Percentiles rank a stretch among this genome's conserved stretches.
Evolutionary conservation across 2,329 filamentous ascomycete genomes (phyloP).

Genomic region (Trichothecium sympodiale): DNA sequence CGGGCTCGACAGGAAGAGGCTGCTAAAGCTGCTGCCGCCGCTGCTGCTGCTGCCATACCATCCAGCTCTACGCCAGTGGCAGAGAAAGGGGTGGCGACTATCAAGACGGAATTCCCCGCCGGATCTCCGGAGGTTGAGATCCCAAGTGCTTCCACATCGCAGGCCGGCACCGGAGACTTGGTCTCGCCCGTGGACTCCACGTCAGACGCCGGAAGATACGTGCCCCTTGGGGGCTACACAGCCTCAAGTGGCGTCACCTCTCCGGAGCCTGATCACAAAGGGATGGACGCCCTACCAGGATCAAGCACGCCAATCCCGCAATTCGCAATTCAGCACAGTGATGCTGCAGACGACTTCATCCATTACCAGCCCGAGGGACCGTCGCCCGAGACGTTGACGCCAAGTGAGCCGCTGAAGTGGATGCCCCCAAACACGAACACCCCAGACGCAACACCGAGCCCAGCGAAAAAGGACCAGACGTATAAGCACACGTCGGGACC

Average conservation of each 20-base stretch:
- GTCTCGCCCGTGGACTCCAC: not conserved
- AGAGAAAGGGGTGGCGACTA: too few species aligned
- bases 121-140: not conserved
- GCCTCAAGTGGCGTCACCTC: not conserved
- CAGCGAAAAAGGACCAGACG: conserved; percentile 22
- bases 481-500: conserved; percentile 31
- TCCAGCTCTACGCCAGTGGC: not conserved
- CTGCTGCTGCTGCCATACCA: not conserved
- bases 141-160: too few species aligned
- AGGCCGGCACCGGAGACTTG: too few species aligned
- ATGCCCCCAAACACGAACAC: conserved; percentile 34
- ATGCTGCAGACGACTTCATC: conserved; percentile 32
- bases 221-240: not conserved
- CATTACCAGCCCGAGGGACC: conserved; percentile 46
- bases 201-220: not conserved
- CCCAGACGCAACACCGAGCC: conserved; percentile 21
- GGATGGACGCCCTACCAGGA: not conserved
- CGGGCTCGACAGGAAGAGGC: conserved; percentile 14
- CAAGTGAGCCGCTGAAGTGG: conserved; percentile 35
- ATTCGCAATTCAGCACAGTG: conserved; percentile 14
- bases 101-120: not conserved
- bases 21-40: conserved; percentile 6
- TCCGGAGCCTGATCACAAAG: not conserved
- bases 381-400: conserved; percentile 18
- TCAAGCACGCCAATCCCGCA: conserved; percentile 9